phyloP scores from a whole-genome alignment of 176 grass and related monocot species.

The Bromus sterilis region DNA sequence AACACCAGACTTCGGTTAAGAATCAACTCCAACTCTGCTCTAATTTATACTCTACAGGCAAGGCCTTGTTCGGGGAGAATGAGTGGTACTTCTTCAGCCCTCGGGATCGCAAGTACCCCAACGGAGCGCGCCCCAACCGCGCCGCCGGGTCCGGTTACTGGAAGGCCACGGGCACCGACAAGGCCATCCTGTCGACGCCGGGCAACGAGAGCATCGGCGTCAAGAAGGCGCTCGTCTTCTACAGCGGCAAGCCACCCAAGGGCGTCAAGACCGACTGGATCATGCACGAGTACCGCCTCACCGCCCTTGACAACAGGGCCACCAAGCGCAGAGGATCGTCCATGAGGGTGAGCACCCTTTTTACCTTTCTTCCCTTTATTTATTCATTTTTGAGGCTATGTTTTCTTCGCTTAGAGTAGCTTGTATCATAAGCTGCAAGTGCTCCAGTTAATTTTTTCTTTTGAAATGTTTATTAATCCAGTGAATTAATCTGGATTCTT shows the following conservation, averaged over 20 bases:
- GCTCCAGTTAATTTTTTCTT: neutral
- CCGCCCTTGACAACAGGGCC: neutral
- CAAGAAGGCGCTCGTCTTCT: conserved; percentile 85
- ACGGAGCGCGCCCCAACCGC: conserved; percentile 55
- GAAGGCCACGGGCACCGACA: conserved; percentile 74
- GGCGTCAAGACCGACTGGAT: conserved; percentile 78
- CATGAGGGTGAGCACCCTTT: conserved; percentile 36
- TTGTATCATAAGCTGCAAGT: neutral
- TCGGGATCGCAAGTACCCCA: conserved; percentile 59
- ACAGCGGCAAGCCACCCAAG: conserved; percentile 54
- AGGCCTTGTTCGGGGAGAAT: conserved; percentile 43
- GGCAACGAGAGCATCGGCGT: conserved; percentile 29
- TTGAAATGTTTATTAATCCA: neutral
- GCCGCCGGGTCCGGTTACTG: conserved; percentile 51
- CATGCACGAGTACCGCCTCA: conserved; percentile 88
- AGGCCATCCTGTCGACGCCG: conserved; percentile 16
- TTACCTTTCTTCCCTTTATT: neutral
- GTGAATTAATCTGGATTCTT: neutral
- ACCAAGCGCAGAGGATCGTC: conserved; percentile 28
- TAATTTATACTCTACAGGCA: neutral
- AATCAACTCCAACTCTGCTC: neutral
- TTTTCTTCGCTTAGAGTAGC: neutral
- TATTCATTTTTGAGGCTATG: neutral
- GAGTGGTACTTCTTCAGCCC: conserved; percentile 86
- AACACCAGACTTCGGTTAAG: neutral